A percentile compares a stretch with the other conserved stretches of the same genome.
phyloP scores from a whole-genome alignment of 2,329 filamentous ascomycete species.

The Coniochaeta pulveracea region DNA sequence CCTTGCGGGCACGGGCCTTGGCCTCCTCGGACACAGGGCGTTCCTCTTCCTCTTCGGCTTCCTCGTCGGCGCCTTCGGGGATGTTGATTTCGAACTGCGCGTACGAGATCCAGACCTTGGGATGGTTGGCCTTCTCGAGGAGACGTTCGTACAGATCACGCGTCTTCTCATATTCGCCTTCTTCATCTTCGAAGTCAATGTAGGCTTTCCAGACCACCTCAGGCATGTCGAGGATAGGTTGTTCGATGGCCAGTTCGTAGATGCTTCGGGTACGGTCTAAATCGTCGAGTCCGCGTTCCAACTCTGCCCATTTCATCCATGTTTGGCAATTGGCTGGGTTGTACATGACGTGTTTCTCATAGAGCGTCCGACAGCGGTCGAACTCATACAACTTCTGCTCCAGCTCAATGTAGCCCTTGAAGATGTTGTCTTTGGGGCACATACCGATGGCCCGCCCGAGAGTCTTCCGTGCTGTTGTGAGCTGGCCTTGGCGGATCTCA shows the following conservation, averaged over 20 bases:
- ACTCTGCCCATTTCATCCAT: conserved; percentile 93
- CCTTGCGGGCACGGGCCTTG: conserved; percentile 66
- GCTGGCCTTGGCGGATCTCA: conserved; percentile 76
- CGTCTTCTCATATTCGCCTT: conserved; percentile 79
- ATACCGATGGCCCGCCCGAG: conserved; percentile 83
- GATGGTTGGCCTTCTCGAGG: conserved; percentile 89
- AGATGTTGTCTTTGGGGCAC: conserved; percentile 93
- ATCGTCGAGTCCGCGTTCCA: conserved; percentile 87
- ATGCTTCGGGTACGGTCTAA: conserved; percentile 79
- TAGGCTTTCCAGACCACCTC: conserved; percentile 97
- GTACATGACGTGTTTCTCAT: conserved; percentile 89
- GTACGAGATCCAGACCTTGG: conserved; percentile 98
- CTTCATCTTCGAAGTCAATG: conserved; percentile 96
- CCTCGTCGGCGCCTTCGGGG: conserved; percentile 54
- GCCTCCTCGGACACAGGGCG: conserved; percentile 68
- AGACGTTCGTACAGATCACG: conserved; percentile 80
- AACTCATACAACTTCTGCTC: conserved; percentile 95
- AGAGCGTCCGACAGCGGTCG: conserved; percentile 76
- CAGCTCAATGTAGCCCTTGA: conserved; percentile 85
- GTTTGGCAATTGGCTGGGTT: conserved; percentile 83
- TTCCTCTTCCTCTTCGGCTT: conserved; percentile 46
- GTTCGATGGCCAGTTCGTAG: conserved; percentile 78
- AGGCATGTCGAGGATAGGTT: conserved; percentile 86
- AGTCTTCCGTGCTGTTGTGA: conserved; percentile 74
- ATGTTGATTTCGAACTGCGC: conserved; percentile 98